These are phyloP conservation scores for Onygena corvina DNA, from an alignment of 2,329 filamentous ascomycete species.

Conservation along the genomic window DNA sequence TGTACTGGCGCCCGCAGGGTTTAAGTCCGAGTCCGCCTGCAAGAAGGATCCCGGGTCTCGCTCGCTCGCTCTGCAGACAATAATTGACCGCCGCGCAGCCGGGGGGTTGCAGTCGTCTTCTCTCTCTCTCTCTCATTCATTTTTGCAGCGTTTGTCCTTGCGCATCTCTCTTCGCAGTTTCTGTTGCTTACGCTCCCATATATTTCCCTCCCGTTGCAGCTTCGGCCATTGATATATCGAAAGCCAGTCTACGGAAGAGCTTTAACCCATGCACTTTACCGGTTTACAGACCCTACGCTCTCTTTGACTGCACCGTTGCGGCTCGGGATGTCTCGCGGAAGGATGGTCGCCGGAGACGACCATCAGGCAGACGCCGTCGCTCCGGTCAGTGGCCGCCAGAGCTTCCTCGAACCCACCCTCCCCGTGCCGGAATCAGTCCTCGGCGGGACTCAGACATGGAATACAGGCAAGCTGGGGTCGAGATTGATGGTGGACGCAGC, in stretches of 20 bases:
- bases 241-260: too few species aligned
- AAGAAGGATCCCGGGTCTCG: too few species aligned
- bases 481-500: slow-evolving; percentile 56
- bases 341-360: background rate
- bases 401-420: slow-evolving; percentile 9
- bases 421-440: slow-evolving; percentile 8
- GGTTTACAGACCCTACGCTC: too few species aligned
- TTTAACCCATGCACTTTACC: too few species aligned
- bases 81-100: too few species aligned
- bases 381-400: background rate
- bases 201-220: too few species aligned
- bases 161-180: background rate
- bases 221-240: too few species aligned
- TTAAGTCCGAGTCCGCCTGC: too few species aligned
- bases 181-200: background rate
- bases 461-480: slow-evolving; percentile 58
- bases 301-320: background rate
- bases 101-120: background rate
- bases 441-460: slow-evolving; percentile 43
- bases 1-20: background rate
- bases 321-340: background rate
- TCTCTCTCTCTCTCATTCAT: background rate
- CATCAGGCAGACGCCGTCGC: background rate
- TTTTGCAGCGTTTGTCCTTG: background rate
- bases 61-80: too few species aligned